A percentile compares a stretch with the other conserved stretches of the same genome.
Conservation (phyloP, 208 protist species). For the Trypanosoma grayi region DNA sequence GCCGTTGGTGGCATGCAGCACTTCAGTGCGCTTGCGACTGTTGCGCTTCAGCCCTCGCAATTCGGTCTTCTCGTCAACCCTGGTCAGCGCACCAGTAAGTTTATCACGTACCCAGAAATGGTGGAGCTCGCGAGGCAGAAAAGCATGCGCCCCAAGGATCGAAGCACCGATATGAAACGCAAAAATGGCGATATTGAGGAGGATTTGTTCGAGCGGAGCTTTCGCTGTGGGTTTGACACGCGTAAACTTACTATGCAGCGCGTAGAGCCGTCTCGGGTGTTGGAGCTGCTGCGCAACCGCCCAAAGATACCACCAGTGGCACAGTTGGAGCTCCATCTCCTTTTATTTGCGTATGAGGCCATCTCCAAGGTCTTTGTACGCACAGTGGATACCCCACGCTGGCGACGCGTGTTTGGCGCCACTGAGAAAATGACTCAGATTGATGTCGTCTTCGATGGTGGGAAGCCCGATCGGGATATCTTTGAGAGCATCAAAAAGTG, state of each 20-base stretch:
- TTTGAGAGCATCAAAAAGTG: constrained; percentile 73
- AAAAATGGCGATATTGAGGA: constrained; percentile 16
- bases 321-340: constrained; percentile 81
- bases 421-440: constrained; percentile 80
- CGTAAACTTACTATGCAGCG: constrained; percentile 65
- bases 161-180: constrained; percentile 29
- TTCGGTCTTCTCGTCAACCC: constrained; percentile 80
- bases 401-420: constrained; percentile 62
- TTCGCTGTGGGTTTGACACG: constrained; percentile 71
- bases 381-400: constrained; percentile 67
- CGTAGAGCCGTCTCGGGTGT: constrained; percentile 55
- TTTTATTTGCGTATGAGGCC: constrained; percentile 63
- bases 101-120: constrained; percentile 89
- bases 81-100: constrained; percentile 82
- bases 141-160: constrained; percentile 35
- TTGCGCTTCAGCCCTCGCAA: constrained; percentile 48
- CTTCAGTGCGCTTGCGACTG: constrained; percentile 68
- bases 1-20: constrained; percentile 70
- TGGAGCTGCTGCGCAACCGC: constrained; percentile 26
- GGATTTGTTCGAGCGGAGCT: constrained; percentile 51
- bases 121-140: constrained; percentile 58
- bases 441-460: constrained; percentile 62
- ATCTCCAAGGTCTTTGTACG: constrained; percentile 72
- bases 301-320: constrained; percentile 72
- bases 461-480: constrained; percentile 54